These are phyloP conservation scores for Aphanocladium album DNA, from an alignment of 2,329 filamentous ascomycete species.

Conservation along the genomic window DNA sequence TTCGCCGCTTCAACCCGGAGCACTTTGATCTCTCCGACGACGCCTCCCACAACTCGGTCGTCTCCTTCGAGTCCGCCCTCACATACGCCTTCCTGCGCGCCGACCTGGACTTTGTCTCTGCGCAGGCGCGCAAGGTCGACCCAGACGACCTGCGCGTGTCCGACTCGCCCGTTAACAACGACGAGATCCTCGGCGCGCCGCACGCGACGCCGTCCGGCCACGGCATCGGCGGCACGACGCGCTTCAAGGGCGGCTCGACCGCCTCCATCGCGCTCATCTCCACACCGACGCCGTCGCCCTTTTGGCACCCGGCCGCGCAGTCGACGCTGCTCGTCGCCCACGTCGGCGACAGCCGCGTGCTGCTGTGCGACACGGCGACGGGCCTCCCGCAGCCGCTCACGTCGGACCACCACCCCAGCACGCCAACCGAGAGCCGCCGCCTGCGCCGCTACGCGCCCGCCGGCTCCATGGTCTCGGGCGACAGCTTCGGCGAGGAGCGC, in stretches of 20 bases:
- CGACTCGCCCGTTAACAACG: constrained; percentile 76
- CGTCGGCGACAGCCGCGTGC: constrained; percentile 85
- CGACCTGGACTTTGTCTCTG: constrained; percentile 89
- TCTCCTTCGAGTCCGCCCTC: constrained; percentile 71
- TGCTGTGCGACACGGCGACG: constrained; percentile 82
- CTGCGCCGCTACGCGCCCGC: constrained; percentile 76
- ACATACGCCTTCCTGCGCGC: constrained; percentile 91
- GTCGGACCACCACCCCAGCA: constrained; percentile 87
- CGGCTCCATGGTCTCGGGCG: constrained; percentile 72
- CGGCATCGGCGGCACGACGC: constrained; percentile 66
- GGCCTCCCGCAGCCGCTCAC: constrained; percentile 78
- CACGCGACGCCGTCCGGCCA: constrained; percentile 50
- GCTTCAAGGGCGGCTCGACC: constrained; percentile 92
- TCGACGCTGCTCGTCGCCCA: constrained; percentile 83
- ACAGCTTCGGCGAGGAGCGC: constrained; percentile 95
- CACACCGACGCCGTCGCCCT: constrained; percentile 84
- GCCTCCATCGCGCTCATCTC: constrained; percentile 86
- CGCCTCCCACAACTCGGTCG: constrained; percentile 30
- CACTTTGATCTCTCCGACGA: constrained; percentile 54
- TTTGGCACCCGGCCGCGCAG: constrained; percentile 87
- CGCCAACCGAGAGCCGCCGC: constrained; percentile 75
- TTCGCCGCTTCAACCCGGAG: constrained; percentile 79
- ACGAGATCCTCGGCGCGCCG: constrained; percentile 70
- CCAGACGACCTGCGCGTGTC: constrained; percentile 63
- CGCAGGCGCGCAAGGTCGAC: constrained; percentile 78